These are phyloP conservation scores for Penicillium sp. DNA, from an alignment of 2,329 filamentous ascomycete species.

Conservation along the genomic window DNA sequence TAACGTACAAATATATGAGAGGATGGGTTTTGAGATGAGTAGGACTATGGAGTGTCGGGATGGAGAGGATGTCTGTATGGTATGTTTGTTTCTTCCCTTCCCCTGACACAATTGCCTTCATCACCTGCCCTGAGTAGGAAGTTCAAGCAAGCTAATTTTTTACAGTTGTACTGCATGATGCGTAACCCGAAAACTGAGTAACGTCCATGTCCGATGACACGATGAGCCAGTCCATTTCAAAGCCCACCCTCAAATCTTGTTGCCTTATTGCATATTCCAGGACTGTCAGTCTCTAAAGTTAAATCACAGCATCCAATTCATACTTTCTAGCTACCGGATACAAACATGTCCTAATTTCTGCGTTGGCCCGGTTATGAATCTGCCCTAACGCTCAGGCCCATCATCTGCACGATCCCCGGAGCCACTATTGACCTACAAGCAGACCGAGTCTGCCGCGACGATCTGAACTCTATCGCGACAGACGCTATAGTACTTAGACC, in stretches of 20 bases:
- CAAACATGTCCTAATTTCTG: constrained; percentile 9
- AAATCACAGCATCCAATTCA: background rate
- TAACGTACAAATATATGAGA: constrained; percentile 70
- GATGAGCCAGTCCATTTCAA: background rate
- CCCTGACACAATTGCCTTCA: background rate
- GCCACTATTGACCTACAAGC: constrained; percentile 3
- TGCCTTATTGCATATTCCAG: background rate
- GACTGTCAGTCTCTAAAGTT: background rate
- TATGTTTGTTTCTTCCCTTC: constrained; percentile 28
- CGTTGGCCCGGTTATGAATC: constrained; percentile 10
- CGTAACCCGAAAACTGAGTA: constrained; percentile 20
- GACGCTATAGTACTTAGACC: background rate
- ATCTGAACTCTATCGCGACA: constrained; percentile 4
- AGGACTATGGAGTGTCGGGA: constrained; percentile 69
- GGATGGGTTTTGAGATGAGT: constrained; percentile 66
- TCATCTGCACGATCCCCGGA: background rate
- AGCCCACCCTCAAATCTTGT: background rate
- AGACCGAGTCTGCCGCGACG: constrained; percentile 5
- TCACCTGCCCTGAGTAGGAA: background rate
- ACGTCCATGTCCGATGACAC: background rate
- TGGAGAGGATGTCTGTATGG: constrained; percentile 55
- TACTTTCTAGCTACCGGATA: background rate
- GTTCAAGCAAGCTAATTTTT: constrained; percentile 1
- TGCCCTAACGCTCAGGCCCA: constrained; percentile 11
- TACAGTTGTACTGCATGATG: constrained; percentile 30